phyloP scores from a whole-genome alignment of 257 asterid species.

The Solanum etuberosum region DNA sequence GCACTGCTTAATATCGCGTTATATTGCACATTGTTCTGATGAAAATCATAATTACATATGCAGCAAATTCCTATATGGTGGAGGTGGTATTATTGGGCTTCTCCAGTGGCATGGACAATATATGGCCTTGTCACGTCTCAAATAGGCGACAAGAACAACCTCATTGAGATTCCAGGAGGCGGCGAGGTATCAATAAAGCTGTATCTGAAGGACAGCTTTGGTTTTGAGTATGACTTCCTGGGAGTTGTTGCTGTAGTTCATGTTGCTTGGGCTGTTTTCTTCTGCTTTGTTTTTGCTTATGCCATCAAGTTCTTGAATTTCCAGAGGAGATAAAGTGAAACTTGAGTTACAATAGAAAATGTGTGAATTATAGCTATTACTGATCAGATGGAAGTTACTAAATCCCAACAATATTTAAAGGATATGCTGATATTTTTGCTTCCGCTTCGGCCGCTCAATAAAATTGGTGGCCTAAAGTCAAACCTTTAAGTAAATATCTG shows the following conservation, averaged over 20 bases:
- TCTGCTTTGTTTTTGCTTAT: conserved; percentile 55
- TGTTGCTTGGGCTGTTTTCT: conserved; percentile 58
- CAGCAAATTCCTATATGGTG: conserved; percentile 87
- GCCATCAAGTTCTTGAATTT: conserved; percentile 66
- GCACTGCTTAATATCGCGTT: not conserved
- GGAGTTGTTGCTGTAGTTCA: conserved; percentile 61
- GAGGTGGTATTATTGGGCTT: conserved; percentile 91
- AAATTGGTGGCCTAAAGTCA: not conserved
- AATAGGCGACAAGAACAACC: conserved; percentile 33
- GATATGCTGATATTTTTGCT: not conserved
- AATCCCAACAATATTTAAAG: not conserved
- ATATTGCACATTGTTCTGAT: not conserved
- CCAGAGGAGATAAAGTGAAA: conserved; percentile 43
- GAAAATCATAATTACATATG: not conserved
- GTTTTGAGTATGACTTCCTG: conserved; percentile 56
- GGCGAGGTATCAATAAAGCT: conserved; percentile 23
- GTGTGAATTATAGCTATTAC: not conserved
- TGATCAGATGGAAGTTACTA: not conserved
- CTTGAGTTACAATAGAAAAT: not conserved
- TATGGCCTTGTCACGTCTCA: conserved; percentile 74
- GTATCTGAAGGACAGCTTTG: conserved; percentile 31
- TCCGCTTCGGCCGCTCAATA: not conserved
- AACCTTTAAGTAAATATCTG: not conserved
- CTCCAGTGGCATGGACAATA: conserved; percentile 80
- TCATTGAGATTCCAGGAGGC: conserved; percentile 34